Percentiles rank a stretch among this genome's conserved stretches.
Conservation (phyloP, 2,329 filamentous ascomycete species). For the Botrytis paeoniae region DNA sequence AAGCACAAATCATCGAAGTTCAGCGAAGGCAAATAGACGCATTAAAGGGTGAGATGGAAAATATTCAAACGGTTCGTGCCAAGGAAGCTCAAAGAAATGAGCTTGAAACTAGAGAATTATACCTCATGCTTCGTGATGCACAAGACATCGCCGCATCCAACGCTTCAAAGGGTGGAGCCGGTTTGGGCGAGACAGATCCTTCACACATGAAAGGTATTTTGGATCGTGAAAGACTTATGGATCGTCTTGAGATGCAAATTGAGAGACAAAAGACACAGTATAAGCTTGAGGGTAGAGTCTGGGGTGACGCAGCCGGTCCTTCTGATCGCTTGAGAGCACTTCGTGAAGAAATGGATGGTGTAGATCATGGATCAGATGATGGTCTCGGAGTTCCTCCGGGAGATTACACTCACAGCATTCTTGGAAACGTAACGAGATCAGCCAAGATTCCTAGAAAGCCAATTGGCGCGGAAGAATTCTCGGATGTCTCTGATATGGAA, state of each 20-base stretch:
- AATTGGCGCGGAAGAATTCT: constrained; percentile 40
- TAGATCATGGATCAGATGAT: constrained; percentile 42
- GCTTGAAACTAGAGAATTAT: constrained; percentile 91
- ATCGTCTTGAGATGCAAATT: constrained; percentile 88
- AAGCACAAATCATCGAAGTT: constrained; percentile 84
- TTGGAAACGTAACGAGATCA: constrained; percentile 67
- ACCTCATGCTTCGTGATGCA: constrained; percentile 96
- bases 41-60: constrained; percentile 84
- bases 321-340: constrained; percentile 90
- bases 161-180: constrained; percentile 54
- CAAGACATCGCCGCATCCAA: constrained; percentile 93
- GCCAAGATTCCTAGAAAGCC: constrained; percentile 56
- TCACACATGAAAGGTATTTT: constrained; percentile 86
- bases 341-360: constrained; percentile 88
- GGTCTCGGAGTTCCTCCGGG: constrained; percentile 47
- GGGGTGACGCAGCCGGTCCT: constrained; percentile 77
- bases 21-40: constrained; percentile 82
- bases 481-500: constrained; percentile 36
- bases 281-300: constrained; percentile 90
- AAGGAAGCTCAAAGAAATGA: constrained; percentile 94
- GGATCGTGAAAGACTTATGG: constrained; percentile 89
- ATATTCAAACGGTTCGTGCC: constrained; percentile 77
- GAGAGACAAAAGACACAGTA: constrained; percentile 97
- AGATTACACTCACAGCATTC: constrained; percentile 68
- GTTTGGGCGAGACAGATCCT: constrained; percentile 62